Base-by-base conservation (phyloP, 129 eudicot species). In the Centrapalus pauciflorus region DNA sequence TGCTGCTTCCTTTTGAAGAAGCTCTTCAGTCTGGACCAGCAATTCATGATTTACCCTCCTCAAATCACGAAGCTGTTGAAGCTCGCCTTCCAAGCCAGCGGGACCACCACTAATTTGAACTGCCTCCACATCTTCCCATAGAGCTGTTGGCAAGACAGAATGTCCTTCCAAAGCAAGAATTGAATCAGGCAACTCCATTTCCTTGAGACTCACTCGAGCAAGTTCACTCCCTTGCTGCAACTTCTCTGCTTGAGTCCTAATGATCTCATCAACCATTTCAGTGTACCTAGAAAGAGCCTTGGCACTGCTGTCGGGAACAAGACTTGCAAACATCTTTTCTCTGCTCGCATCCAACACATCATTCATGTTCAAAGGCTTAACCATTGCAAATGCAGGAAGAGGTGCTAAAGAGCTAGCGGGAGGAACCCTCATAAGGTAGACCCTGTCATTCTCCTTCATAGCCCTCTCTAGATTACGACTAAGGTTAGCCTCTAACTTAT, bases 341-440 rank as follows among this genome's bases (percentile, higher is more conserved):
- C 70, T 82, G 78, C 95, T 93, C n/a, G 96, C 99, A 76, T 93
- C 99, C 74, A 93, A 48, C 19, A 86, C 85, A 62, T 93, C 99
- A 14, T 60, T 71, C 95, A 93, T 78, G 65, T 85, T 85, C 95
- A 86, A 72, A 1, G 99, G 88, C 74, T 93, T 89, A 4, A 93
- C 96, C 95, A 93, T 80, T 37, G 96, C 81, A 77, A 86, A 89
- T 30, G 99, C 79, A 14, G 99, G 90, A 46, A 93, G 83, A 34
- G 99, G 95, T 16, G 82, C 37, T 66, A 93, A 84, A n/a, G 99
- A 82, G 76, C 96, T 89, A 9, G 88, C 84, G 0, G 75, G 75
- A 8, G 99, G 99, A 69, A 93, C 95, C 84, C 99, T 80, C 96
- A 89, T 90, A 14, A 93, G 88, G 79, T 93, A 93, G n/a, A 93